phyloP scores from a whole-genome alignment of 345 rosid species.

The Eucalyptus leucophloia region DNA sequence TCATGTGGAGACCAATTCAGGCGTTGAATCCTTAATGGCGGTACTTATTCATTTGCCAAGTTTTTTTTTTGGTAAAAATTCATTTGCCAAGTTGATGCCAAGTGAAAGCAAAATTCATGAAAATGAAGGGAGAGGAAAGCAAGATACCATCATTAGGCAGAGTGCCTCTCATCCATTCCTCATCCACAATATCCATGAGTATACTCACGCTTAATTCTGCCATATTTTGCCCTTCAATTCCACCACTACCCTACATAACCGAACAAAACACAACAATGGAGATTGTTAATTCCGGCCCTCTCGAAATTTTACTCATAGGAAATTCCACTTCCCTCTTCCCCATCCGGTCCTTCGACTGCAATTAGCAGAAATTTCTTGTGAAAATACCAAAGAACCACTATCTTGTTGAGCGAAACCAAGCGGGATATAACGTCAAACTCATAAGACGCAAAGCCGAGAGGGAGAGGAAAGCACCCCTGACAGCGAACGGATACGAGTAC shows the following conservation, averaged over 20 bases:
- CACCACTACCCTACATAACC: background rate
- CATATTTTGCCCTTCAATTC: conserved; percentile 13
- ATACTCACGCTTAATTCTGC: conserved; percentile 64
- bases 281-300: background rate
- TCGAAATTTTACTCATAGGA: background rate
- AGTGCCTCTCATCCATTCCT: conserved; percentile 95
- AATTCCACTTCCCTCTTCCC: background rate
- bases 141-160: conserved; percentile 74
- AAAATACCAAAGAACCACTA: background rate
- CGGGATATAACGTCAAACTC: background rate
- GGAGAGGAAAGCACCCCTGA: background rate
- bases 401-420: background rate
- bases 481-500: background rate
- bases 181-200: conserved; percentile 80
- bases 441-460: background rate
- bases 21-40: background rate
- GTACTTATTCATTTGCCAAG: background rate
- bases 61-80: too few relatives aligned
- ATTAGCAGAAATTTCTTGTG: background rate
- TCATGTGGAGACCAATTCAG: background rate
- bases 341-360: background rate
- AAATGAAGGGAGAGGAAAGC: background rate
- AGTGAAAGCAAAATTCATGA: background rate
- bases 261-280: background rate
- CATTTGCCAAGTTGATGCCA: background rate